Conservation (phyloP, 371 early-diverging fungal species). For the Apophysomyces ossiformis region DNA sequence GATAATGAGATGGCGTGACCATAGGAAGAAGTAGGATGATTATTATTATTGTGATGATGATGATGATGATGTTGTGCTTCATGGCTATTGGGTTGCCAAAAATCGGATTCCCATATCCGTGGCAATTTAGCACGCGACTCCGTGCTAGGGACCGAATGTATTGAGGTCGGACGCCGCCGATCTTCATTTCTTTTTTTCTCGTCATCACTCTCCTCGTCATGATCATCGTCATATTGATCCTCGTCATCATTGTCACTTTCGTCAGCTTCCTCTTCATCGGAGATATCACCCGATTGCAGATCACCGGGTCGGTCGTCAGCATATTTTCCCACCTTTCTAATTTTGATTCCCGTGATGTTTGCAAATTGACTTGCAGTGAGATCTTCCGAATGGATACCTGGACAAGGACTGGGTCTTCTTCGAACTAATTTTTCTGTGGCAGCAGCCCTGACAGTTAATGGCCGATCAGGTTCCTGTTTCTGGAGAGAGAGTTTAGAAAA, state of each 20-base stretch:
- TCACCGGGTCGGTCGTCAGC: slow-evolving; percentile 4
- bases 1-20: slow-evolving; percentile 18
- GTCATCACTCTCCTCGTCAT: slow-evolving; percentile 17
- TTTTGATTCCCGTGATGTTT: slow-evolving; percentile 44
- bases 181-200: background rate
- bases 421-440: slow-evolving; percentile 48
- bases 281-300: background rate
- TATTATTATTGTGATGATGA: too few relatives aligned
- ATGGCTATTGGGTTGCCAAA: slow-evolving; percentile 29
- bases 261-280: slow-evolving; percentile 16
- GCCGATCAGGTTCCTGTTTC: slow-evolving; percentile 1
- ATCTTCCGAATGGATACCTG: slow-evolving; percentile 38
- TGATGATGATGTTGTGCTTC: too few relatives aligned
- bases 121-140: slow-evolving; percentile 27
- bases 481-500: slow-evolving; percentile 17
- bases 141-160: slow-evolving; percentile 31
- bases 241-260: slow-evolving; percentile 12
- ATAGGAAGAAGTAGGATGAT: background rate
- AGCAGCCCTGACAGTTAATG: slow-evolving; percentile 28
- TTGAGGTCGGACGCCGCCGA: slow-evolving; percentile 4
- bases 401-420: slow-evolving; percentile 19
- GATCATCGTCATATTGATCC: slow-evolving; percentile 7
- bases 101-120: slow-evolving; percentile 50
- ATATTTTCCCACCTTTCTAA: slow-evolving; percentile 18
- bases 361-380: slow-evolving; percentile 56